Evolutionary conservation across 352 stramenopile species (phyloP), one percentile per base, ranked within the genome.

Genomic region (Phytophthora aleatoria): DNA sequence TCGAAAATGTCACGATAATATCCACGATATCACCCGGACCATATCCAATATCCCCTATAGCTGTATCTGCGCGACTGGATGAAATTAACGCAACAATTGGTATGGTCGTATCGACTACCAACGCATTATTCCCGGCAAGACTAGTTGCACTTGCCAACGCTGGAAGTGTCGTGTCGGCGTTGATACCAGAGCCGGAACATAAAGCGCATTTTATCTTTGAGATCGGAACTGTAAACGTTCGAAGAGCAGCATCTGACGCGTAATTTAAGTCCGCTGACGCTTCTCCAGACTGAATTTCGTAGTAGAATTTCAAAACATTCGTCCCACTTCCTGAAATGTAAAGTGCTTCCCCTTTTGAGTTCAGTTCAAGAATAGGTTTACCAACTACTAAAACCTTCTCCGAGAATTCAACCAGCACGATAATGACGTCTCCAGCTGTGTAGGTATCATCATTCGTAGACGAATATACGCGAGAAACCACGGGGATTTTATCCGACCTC

Each of bases 1-100:
- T 70, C 0, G 86, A 90, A 36, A 90, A 95, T 15, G 69, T 56
- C 15, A 94, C 83, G 3, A 78, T 63, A 24, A 96, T 67, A 16
- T 92, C 73, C 20, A 96, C 61, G 8, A 90, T 73, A 39, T 94
- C 85, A 2, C 86, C 88, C 7, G 86, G 55, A 3, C 83, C 86
- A 47, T 92, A 95, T 1, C 72, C 79, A 26, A 61, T 41, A 0
- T 47, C 76, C 6, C 68, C 69, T 24, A n/a, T 28, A 10, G 43
- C 50, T 3, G 71, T 82, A 51, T 85, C 50, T 1, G 55, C 13
- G 36, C 78, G 72, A 41, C 58, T 78, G 0, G 85, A 89, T 1
- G 74, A 77, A 3, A 94, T 68, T 9, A 70, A 67, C 1, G 81
- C 20, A 16, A 94, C 67, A 0, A 36, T 70, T 12, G 83, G 79